Percentiles rank a stretch among this genome's conserved stretches.
Conservation (phyloP, 2,329 filamentous ascomycete genomes). For the Penicillium sp. region DNA sequence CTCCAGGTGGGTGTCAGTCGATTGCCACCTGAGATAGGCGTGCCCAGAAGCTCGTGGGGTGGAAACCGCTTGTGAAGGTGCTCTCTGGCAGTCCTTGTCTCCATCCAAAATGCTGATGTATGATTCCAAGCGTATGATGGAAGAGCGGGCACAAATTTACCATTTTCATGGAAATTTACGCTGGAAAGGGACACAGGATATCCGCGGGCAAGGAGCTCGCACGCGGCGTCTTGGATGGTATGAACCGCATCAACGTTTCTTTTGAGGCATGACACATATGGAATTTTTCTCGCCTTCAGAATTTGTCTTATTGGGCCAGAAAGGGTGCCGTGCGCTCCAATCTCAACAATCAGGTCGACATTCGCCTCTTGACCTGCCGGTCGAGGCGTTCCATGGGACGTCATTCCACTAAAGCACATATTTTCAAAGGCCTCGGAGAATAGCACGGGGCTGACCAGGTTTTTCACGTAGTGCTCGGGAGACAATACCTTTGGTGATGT, state of each 20-base stretch:
- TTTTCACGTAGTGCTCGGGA: not conserved
- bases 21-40: not conserved
- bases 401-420: too few species aligned
- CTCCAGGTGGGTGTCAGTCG: slow-evolving; percentile 20
- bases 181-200: slow-evolving; percentile 21
- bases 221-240: slow-evolving; percentile 14
- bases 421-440: too few species aligned
- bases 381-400: too few species aligned
- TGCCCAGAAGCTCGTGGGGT: slow-evolving; percentile 17
- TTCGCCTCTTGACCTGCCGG: not conserved
- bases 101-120: slow-evolving; percentile 11
- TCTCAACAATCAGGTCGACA: slow-evolving; percentile 20
- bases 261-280: slow-evolving; percentile 18
- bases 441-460: too few species aligned
- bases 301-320: slow-evolving; percentile 24
- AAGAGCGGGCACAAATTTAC: slow-evolving; percentile 20
- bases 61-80: slow-evolving; percentile 13
- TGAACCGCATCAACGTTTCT: slow-evolving; percentile 32
- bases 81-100: slow-evolving; percentile 7
- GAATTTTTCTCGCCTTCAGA: not conserved
- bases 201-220: slow-evolving; percentile 19
- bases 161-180: too few species aligned
- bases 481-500: too few species aligned
- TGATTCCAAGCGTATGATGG: slow-evolving; percentile 16
- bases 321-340: slow-evolving; percentile 30